Base-by-base conservation (phyloP, 2,329 filamentous ascomycete genomes). In the Trichophyton schoenleinii region DNA sequence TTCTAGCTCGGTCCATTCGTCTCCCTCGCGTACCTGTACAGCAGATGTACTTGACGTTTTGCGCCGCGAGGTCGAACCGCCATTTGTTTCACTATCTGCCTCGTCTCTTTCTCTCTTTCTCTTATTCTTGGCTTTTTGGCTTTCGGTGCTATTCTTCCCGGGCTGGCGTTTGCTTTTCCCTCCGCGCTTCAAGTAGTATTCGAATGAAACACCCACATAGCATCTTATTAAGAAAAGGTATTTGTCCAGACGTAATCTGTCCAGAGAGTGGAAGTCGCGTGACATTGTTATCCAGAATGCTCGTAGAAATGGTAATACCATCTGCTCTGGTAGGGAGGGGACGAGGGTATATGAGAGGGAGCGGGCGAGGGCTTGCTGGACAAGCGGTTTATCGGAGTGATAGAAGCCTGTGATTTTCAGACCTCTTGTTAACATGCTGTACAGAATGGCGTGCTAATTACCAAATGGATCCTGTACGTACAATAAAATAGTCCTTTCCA, bases 401-500 rank as follows among this genome's bases (percentile, higher is more conserved):
- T 90, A 96, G 69, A 94, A 83, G 70, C 87, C 87, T 80, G 57
- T 36, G 18, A n/a, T 25, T 1, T 7, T n/a, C 13, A 6, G 6
- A 6, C 6, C 28, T 31, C 28, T 31, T 31, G 22, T 53, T 28
- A 53, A n/a, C 4, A 44, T 31, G 49, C n/a, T 28, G 57, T 28
- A 18, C 18, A 58, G 55, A 20, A 28, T 41, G 46, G 20, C 25
- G 9, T n/a, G 31, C 3, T 20, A 48, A 46, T 31, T 31, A 31
- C 6, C 9, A 13, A 38, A 38, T 38, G 34, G 11, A 38, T 38
- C 42, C 65, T 20, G 36, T 34, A 36, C 77, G 60, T 77, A 82
- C 83, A 84, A 80, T 91, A 96, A 79, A 94, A 96, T 20, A 97
- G 83, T 3, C 91, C 92, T 72, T 95, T 95, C 90, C 91, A 96